A percentile compares a stretch with the other conserved stretches of the same genome.
phyloP scores from a whole-genome alignment of 495 filamentous ascomycete species.

The Articulospora tetracladia region DNA sequence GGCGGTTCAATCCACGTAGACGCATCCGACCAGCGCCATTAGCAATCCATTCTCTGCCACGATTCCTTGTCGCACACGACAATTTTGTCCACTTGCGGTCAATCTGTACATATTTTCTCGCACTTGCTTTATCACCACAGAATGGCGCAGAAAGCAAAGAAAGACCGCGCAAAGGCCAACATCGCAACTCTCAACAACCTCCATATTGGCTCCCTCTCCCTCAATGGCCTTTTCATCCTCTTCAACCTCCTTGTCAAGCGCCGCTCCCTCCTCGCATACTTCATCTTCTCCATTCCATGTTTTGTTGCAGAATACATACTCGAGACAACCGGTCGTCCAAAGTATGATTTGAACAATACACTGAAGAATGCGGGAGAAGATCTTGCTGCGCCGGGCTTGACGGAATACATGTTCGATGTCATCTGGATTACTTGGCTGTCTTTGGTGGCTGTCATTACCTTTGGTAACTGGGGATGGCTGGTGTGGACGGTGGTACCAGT shows the following conservation, averaged over 20 bases:
- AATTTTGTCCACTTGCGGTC: neutral
- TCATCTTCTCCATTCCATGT: constrained; percentile 67
- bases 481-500: constrained; percentile 65
- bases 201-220: constrained; percentile 63
- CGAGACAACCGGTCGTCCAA: constrained; percentile 77
- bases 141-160: constrained; percentile 88
- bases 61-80: neutral
- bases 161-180: constrained; percentile 85
- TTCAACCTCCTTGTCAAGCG: constrained; percentile 57
- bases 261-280: constrained; percentile 67
- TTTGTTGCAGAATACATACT: constrained; percentile 78
- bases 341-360: constrained; percentile 55
- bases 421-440: constrained; percentile 86
- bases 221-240: constrained; percentile 72
- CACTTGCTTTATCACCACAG: neutral
- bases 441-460: constrained; percentile 57
- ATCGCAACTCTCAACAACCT: constrained; percentile 67
- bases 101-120: neutral
- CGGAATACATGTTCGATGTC: constrained; percentile 97
- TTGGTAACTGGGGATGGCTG: constrained; percentile 78
- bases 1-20: no score
- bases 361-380: constrained; percentile 80
- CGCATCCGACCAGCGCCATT: neutral
- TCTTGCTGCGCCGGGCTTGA: constrained; percentile 81
- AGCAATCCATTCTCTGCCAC: neutral